Evolutionary conservation across 2,329 filamentous ascomycete species (phyloP), one percentile per base, ranked within the genome.

Genomic region (Aspergillus sclerotialis): DNA sequence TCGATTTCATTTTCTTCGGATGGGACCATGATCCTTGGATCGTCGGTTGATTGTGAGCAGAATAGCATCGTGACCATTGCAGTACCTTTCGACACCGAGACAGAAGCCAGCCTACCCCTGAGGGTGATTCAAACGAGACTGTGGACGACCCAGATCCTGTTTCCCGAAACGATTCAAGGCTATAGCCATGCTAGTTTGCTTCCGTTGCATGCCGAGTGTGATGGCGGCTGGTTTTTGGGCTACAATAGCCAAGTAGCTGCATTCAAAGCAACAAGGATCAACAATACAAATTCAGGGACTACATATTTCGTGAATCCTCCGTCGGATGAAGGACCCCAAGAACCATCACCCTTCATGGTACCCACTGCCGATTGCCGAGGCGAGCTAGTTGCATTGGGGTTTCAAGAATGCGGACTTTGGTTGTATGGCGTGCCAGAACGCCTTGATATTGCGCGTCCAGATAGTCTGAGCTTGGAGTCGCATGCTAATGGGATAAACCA

Each of bases 61-160:
- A 77, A 81, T 3, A 82, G 74, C 48, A 84, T 85, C 0, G 82
- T 90, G 26, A 78, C 87, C 31, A 70, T 92, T 21, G 86, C 83
- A 0, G 84, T 84, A 0, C 84, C 85, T 1, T 88, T 88, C 51
- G 87, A 85, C 55, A 80, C 84, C 27, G 72, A 69, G 32, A 57
- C 61, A 18, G 62, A 63, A 35, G 53, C 68, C 9, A 78, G 82
- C 38, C 49, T 68, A 25, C 63, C 64, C 7, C 55, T 58, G 13
- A 57, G 61, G 36, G 77, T 84, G 38, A 74, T 79, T 42, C 72
- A 87, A 41, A 83, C 80, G 53, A 76, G 80, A 15, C 73, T 90
- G 52, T 92, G 85, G 85, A 90, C 85, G 5, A 87, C 84, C 1
- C 88, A 87, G 21, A 89, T 92, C 29, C 65, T 92, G 3, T 90